Conservation (phyloP, 139 green algal genomes). For the Nannochloris sp. region DNA sequence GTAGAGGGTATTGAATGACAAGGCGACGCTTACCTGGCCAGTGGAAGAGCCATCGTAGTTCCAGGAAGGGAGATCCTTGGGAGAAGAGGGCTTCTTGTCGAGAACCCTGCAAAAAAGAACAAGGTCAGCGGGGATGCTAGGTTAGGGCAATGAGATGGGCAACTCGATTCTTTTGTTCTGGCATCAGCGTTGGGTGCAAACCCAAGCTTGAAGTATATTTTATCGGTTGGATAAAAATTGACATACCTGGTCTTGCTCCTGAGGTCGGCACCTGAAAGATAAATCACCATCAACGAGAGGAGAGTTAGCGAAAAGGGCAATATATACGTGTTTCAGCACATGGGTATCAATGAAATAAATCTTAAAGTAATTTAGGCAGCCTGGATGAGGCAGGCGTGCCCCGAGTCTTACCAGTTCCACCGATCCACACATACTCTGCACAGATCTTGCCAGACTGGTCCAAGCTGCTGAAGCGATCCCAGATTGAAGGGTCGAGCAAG, state of each 20-base stretch:
- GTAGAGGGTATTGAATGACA: not conserved
- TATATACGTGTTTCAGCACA: not conserved
- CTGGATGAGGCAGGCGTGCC: too few species aligned
- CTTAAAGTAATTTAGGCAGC: too few species aligned
- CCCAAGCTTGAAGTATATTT: not conserved
- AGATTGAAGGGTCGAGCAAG: constrained; percentile 25
- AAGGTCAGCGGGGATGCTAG: not conserved
- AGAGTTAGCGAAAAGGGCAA: constrained; percentile 1
- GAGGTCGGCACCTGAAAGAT: constrained; percentile 44
- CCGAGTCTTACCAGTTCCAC: constrained; percentile 59
- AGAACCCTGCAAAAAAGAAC: constrained; percentile 19
- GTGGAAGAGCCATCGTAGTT: constrained; percentile 96
- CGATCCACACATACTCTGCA: constrained; percentile 92
- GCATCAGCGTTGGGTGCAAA: not conserved
- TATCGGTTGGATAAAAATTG: not conserved
- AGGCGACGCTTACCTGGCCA: constrained; percentile 44
- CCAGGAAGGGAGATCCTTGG: constrained; percentile 82
- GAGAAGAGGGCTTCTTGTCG: constrained; percentile 37
- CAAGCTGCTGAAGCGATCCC: constrained; percentile 24
- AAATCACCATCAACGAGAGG: too few species aligned
- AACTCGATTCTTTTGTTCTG: not conserved
- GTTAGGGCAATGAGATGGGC: not conserved
- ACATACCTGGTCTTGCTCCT: constrained; percentile 60
- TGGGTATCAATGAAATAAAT: too few species aligned
- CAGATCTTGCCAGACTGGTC: constrained; percentile 24